These are phyloP conservation scores for Aureobasidium sp. DNA, from an alignment of 2,329 filamentous ascomycete genomes.

Conservation along the genomic window DNA sequence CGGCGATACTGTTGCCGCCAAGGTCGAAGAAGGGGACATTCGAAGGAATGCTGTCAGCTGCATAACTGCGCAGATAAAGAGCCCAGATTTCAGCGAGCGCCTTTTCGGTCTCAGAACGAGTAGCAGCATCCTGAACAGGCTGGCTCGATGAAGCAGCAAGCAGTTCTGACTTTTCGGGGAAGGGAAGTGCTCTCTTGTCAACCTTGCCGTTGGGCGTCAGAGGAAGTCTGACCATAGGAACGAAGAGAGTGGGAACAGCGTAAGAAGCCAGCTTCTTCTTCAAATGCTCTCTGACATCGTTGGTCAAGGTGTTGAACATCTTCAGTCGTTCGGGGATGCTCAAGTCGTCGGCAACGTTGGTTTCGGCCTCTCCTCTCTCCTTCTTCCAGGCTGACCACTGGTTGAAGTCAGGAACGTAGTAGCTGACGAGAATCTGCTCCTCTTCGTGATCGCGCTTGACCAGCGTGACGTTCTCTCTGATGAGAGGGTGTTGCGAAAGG, in stretches of 20 bases:
- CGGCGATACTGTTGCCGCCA: constrained; percentile 74
- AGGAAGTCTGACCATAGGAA: constrained; percentile 65
- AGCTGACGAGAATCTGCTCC: constrained; percentile 80
- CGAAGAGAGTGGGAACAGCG: constrained; percentile 67
- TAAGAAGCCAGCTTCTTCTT: constrained; percentile 66
- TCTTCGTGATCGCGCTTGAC: constrained; percentile 78
- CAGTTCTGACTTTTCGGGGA: constrained; percentile 66
- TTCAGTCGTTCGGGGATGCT: constrained; percentile 38
- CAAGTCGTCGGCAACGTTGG: constrained; percentile 23
- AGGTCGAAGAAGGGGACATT: constrained; percentile 68
- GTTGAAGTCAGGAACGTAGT: constrained; percentile 75
- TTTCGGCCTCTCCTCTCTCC: constrained; percentile 24
- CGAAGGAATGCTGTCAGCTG: constrained; percentile 58
- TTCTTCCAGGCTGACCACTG: constrained; percentile 66
- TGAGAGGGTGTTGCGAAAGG: constrained; percentile 63
- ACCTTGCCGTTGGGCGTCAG: constrained; percentile 84
- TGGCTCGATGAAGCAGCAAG: constrained; percentile 42
- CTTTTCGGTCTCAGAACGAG: constrained; percentile 54
- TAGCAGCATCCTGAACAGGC: constrained; percentile 39
- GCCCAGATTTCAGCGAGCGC: constrained; percentile 67
- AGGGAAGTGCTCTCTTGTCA: constrained; percentile 71
- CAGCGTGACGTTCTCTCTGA: constrained; percentile 80
- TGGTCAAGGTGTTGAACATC: constrained; percentile 54
- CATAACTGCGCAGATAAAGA: constrained; percentile 58
- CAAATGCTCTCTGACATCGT: constrained; percentile 60